These are phyloP conservation scores for Nakazawaea ambrosiae DNA, from an alignment of 805 yeast genomes.

Conservation along the genomic window DNA sequence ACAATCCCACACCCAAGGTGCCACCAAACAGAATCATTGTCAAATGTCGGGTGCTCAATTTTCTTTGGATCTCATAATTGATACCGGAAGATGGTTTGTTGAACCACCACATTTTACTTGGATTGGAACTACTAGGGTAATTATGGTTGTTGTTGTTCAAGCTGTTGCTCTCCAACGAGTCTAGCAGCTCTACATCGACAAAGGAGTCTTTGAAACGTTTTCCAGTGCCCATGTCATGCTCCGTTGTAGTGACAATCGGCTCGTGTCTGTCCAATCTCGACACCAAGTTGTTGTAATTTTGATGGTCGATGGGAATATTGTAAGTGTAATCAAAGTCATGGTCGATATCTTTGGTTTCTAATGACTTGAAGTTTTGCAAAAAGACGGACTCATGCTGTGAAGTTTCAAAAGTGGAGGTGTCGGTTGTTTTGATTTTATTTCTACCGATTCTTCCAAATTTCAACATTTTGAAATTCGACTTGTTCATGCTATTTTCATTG, in stretches of 20 bases:
- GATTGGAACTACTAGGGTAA: background rate
- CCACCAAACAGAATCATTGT: conserved; percentile 79
- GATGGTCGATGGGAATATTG: conserved; percentile 11
- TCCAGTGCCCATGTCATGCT: background rate
- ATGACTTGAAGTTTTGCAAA: conserved; percentile 5
- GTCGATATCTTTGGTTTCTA: conserved; percentile 10
- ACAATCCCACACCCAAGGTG: conserved; percentile 73
- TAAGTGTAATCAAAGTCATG: conserved; percentile 1
- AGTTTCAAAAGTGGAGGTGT: too few relatives aligned
- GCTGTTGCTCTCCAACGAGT: background rate
- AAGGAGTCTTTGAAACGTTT: background rate
- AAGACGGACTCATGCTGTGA: too few relatives aligned
- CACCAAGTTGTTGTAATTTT: conserved; percentile 2
- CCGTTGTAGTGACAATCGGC: too few relatives aligned
- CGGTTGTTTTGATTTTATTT: background rate
- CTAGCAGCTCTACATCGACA: conserved; percentile 1
- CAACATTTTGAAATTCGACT: background rate
- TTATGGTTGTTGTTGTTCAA: background rate
- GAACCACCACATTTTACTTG: background rate
- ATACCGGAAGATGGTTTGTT: background rate
- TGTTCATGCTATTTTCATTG: conserved; percentile 1
- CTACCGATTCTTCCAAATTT: background rate
- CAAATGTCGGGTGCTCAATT: conserved; percentile 56
- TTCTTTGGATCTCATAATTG: conserved; percentile 24
- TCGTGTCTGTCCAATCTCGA: background rate